Evolutionary conservation across 1,284 basidiomycete genomes (phyloP), one percentile per base, ranked within the genome.

Genomic region (Apiotrichum gamsii): DNA sequence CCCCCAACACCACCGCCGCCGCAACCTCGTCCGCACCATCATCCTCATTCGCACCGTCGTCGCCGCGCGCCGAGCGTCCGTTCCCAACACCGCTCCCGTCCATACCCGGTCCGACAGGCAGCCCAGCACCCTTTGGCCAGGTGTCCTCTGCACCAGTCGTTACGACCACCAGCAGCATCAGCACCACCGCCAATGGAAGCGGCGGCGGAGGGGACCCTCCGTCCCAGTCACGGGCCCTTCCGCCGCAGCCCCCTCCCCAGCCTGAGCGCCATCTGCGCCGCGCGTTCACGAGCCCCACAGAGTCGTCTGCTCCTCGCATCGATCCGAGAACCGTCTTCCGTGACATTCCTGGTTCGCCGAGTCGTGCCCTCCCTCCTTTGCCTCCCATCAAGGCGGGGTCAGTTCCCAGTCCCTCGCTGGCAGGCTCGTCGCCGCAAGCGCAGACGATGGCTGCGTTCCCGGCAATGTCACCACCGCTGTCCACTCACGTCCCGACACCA

Each of bases 231-330:
- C 25, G 25, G 8, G 25, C 25, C 25, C 19, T 36, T 10, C 63
- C 64, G 4, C 68, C 66, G n/a, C 58, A 60, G 43, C 65, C 65
- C 1, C 66, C 68, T 23, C 68, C 68, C 19, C 65, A 69, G 40
- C 68, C 68, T 6, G 64, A 67, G 37, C 49, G 68, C 18, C 68
- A 70, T 45, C 21, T 42, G 5, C 49, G 62, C 5, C 45, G 67
- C 9, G 64, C 67, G 5, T 62, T 60, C 40, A 68, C 67, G 1
- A 59, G 62, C 11, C 66, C 67, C 8, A 42, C 40, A 42, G 31
- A 33, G n/a, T 5, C 5, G 10, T 11, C 40, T 3, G 14, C 13
- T 3, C 21, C 40, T 5, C 40, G 40, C 19, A 20, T 42, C 4
- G 40, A 42, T 9, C 16, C 39, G 3, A 30, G 40, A 13, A 32